Evolutionary conservation across 2,329 filamentous ascomycete genomes (phyloP).

Genomic region (Pseudocercospora musae): DNA sequence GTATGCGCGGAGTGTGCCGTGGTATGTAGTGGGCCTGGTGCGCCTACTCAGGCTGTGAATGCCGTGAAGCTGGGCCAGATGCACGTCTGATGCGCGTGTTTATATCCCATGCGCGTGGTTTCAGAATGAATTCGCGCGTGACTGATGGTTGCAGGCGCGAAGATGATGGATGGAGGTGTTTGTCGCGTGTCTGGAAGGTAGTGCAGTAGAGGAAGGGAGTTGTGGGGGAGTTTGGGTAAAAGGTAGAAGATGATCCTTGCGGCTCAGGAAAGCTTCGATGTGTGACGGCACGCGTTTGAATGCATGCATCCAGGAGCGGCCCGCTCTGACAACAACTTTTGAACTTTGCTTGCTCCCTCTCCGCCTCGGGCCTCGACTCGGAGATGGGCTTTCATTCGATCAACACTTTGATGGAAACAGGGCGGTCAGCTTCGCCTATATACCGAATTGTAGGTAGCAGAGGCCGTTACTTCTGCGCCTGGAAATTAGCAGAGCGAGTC

Average conservation of each 20-base stretch:
- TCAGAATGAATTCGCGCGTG: neutral
- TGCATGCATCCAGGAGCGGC: neutral
- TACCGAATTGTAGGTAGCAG: too few relatives aligned
- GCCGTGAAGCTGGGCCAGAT: neutral
- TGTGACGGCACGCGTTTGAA: neutral
- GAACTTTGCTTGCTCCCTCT: neutral
- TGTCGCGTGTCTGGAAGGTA: slow-evolving; percentile 4
- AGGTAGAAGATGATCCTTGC: neutral
- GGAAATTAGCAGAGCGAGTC: too few relatives aligned
- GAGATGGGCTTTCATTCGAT: neutral
- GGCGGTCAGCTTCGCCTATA: too few relatives aligned
- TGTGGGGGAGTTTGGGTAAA: neutral
- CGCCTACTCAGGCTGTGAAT: slow-evolving; percentile 10
- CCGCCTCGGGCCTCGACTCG: too few relatives aligned
- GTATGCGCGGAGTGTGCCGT: neutral
- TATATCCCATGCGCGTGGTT: slow-evolving; percentile 1
- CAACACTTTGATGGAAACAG: neutral
- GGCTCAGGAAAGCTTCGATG: neutral
- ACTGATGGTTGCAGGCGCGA: neutral
- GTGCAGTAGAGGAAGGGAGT: neutral
- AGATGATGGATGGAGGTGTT: slow-evolving; percentile 8
- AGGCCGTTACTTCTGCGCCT: too few relatives aligned
- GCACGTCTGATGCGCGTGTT: slow-evolving; percentile 14
- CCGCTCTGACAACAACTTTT: neutral
- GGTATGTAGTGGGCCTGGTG: slow-evolving; percentile 11